Evolutionary conservation across 331 rosid species (phyloP).

Genomic region (Quercus lobata): DNA sequence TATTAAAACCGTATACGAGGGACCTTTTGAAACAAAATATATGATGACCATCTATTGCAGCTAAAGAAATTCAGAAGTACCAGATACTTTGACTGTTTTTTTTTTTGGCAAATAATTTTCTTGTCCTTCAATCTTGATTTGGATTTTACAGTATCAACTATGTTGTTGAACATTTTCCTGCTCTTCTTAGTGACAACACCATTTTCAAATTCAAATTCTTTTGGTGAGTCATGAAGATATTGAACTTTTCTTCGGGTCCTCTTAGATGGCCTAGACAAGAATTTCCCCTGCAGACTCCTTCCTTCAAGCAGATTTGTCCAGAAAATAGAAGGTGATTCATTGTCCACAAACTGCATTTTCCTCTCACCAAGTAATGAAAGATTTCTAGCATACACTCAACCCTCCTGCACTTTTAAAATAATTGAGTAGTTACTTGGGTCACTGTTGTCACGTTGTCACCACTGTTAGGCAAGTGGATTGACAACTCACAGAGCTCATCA

Average conservation of each 20-base stretch:
- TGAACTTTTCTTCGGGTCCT: slow-evolving; percentile 58
- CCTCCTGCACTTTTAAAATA: slow-evolving; percentile 41
- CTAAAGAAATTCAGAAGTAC: no score
- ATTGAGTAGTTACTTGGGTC: slow-evolving; percentile 25
- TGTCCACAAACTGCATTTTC: slow-evolving; percentile 26
- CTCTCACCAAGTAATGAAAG: slow-evolving; percentile 42
- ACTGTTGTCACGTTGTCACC: slow-evolving; percentile 18
- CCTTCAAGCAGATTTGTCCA: slow-evolving; percentile 60
- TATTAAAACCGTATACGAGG: not conserved
- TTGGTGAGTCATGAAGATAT: slow-evolving; percentile 9
- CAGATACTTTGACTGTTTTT: no score
- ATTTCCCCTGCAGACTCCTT: slow-evolving; percentile 57
- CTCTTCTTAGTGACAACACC: no score
- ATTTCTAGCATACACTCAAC: slow-evolving; percentile 37
- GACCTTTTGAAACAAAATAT: not conserved
- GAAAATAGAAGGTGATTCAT: slow-evolving; percentile 30
- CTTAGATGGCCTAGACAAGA: slow-evolving; percentile 42
- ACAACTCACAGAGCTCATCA: slow-evolving; percentile 50
- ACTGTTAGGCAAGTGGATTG: slow-evolving; percentile 32
- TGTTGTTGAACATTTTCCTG: no score
- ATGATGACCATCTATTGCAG: no score
- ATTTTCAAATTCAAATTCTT: no score
- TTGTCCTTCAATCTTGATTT: no score
- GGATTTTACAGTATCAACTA: no score
- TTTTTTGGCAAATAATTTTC: no score